Base-by-base conservation (phyloP, 2,329 filamentous ascomycete species). In the Colletotrichum euphorbiae region DNA sequence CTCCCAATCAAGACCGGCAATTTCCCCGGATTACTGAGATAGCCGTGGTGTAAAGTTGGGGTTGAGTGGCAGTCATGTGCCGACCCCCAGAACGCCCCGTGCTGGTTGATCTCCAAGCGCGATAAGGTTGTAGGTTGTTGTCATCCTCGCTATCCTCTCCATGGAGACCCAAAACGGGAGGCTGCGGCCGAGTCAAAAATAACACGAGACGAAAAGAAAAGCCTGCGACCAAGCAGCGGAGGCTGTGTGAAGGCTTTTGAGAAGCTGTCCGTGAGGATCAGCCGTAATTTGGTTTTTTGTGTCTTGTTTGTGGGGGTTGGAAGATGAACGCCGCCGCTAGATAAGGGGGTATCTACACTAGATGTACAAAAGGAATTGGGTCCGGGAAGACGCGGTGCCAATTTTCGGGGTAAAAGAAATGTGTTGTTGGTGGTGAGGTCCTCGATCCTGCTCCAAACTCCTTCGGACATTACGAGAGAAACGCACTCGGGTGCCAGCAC, bases 321-420 rank as follows among this genome's bases (percentile, higher is more conserved):
- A 19, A 17, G 33, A 28, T 54, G n/a, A 31, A 15, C 33, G 48
- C 48, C n/a, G 50, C 50, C 19, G 51, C 51, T 3, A 54, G 13
- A 19, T 54, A 24, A 36, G 51, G 57, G 57, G 57, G 56, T 59
- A 59, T 59, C 56, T 60, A 60, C 42, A 60, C 57, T 60, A 60
- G 31, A 50, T 51, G 45, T 60, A 60, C 57, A 60, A 19, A 58
- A 51, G 33, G 36, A 60, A 60, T 6, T 12, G 17, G 24, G 36
- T 15, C 55, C 28, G 28, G 40, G n/a, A 38, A 58, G 43, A 59
- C 43, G 56, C 24, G 36, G 17, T 42, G 46, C n/a, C 58, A 61
- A 50, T 61, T 28, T 52, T 36, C n/a, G 42, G 15, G n/a, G 45
- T 6, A 36, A 50, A 17, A 40, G 31, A 19, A 24, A 31, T 61